Conservation (phyloP, 2,329 filamentous ascomycete genomes). For the Fusarium albosuccineum region DNA sequence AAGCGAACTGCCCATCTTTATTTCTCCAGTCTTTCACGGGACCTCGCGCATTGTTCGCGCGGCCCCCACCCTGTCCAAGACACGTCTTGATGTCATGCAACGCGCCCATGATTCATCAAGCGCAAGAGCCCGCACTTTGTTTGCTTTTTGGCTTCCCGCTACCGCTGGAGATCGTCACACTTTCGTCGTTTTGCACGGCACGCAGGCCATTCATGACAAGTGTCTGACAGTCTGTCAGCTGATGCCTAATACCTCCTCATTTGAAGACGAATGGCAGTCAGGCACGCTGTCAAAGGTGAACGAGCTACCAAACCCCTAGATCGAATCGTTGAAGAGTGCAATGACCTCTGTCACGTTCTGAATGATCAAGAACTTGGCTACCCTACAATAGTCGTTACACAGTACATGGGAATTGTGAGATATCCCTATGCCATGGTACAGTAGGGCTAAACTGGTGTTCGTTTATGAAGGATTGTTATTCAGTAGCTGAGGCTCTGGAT, state of each 20-base stretch:
- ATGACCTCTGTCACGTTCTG: background rate
- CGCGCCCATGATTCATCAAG: slow-evolving; percentile 36
- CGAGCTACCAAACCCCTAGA: background rate
- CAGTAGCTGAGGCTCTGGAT: no score
- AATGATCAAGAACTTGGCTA: no score
- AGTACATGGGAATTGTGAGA: background rate
- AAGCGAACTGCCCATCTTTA: no score
- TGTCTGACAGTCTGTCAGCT: background rate
- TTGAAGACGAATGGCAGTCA: background rate
- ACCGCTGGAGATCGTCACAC: background rate
- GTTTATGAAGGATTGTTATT: no score
- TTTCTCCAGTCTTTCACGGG: slow-evolving; percentile 18
- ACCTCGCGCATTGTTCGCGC: slow-evolving; percentile 15
- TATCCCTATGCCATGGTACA: no score
- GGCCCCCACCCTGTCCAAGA: background rate
- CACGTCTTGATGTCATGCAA: slow-evolving; percentile 29
- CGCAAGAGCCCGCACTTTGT: slow-evolving; percentile 3
- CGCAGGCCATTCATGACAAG: background rate
- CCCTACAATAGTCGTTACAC: no score
- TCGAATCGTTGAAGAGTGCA: background rate
- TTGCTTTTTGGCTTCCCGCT: slow-evolving; percentile 17
- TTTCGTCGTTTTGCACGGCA: background rate
- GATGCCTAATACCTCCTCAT: slow-evolving; percentile 11
- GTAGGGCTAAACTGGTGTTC: no score
- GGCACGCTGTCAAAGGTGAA: background rate